Evolutionary conservation across 164 flowering plant genomes (phyloP), one percentile per base, ranked within the genome.

Genomic region (Echeveria elegans): DNA sequence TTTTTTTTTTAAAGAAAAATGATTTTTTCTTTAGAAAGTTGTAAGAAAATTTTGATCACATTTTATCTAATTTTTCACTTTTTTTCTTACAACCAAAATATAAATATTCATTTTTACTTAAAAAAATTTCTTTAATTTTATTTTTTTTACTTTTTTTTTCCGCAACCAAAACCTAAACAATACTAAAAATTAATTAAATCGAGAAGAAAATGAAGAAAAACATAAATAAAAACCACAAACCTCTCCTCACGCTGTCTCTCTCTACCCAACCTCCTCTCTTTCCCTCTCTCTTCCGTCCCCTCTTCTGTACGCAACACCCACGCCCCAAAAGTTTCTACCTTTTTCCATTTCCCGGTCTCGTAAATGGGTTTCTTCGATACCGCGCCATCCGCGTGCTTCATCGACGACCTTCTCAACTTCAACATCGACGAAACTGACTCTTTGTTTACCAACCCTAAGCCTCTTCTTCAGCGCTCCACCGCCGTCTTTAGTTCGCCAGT

Each of bases 361-460:
- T 5, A 21, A 4, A 50, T 50, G 56, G 56, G 56, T 10, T 50
- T 50, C 26, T 50, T 50, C 28, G 56, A 50, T 10, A 50, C 56
- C 7, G 24, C 56, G 23, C 56, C 56, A 9, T 50, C 56, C 56
- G 23, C 56, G 4, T 21, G 56, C 56, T 50, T 50, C 56, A 50
- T 50, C 26, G 56, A 50, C 56, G 56, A 50, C 56, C 56, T 50
- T 0, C 56, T 50, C 56, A 50, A 50, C 24, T 50, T 50, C 56
- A 50, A 50, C 56, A 50, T 50, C 56, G 47, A 43, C 47, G 47
- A 43, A 43, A 43, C 47, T 18, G 16, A 43, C 47, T 12, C 47
- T 15, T 43, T 43, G 18, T 3, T 4, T 15, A 43, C 16, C 1
- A 43, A 43, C 47, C 19, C 47, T 3, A 43, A 43, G 16, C 15